A percentile compares a stretch with the other conserved stretches of the same genome.
phyloP scores from a whole-genome alignment of 2,329 filamentous ascomycete genomes.

The Aureobasidium sp. region DNA sequence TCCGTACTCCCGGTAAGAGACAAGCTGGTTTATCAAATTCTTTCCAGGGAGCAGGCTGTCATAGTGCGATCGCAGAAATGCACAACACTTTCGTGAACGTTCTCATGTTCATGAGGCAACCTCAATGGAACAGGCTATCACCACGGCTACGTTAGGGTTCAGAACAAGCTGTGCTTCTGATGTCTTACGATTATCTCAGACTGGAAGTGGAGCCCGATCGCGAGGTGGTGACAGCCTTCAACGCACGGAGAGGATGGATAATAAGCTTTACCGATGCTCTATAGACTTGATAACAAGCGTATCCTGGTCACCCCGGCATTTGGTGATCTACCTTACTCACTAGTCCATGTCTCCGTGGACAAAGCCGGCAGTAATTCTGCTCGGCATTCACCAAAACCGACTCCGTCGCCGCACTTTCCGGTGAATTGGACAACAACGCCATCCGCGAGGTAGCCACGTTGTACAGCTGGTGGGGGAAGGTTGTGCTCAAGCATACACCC shows the following conservation, averaged over 20 bases:
- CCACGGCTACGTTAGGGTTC: too few species aligned
- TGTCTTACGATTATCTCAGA: too few species aligned
- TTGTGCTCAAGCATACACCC: slow-evolving; percentile 39
- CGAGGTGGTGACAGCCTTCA: neutral
- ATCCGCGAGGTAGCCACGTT: slow-evolving; percentile 35
- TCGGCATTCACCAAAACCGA: slow-evolving; percentile 37
- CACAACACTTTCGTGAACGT: too few species aligned
- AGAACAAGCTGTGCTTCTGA: too few species aligned
- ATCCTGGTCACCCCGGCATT: too few species aligned
- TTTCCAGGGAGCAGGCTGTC: too few species aligned
- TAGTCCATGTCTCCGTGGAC: slow-evolving; percentile 8
- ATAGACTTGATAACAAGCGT: neutral
- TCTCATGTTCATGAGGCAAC: too few species aligned
- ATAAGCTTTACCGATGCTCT: neutral
- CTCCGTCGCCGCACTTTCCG: slow-evolving; percentile 30
- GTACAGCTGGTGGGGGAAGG: slow-evolving; percentile 30
- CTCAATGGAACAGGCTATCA: too few species aligned
- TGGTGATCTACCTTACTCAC: neutral
- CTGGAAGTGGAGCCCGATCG: too few species aligned
- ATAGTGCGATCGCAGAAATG: too few species aligned
- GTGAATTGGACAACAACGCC: slow-evolving; percentile 34
- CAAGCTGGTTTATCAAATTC: too few species aligned
- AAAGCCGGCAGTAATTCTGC: slow-evolving; percentile 29
- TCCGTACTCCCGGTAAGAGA: too few species aligned
- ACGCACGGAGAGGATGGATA: neutral